Percentiles rank a stretch among this genome's conserved stretches.
phyloP scores from a whole-genome alignment of 257 asterid genomes.

The Scutellaria galericulata region DNA sequence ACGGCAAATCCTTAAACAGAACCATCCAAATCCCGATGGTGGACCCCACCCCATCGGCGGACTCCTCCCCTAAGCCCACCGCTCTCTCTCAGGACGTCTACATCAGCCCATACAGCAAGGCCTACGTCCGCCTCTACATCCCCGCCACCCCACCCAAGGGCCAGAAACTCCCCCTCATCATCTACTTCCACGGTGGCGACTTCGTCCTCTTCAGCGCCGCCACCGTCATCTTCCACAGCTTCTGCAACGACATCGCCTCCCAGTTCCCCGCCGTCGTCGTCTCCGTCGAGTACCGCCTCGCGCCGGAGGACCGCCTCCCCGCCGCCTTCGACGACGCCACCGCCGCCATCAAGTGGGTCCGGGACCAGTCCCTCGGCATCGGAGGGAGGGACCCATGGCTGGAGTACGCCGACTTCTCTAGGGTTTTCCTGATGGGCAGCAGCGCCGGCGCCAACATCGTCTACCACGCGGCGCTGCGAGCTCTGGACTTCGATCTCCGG shows the following conservation, averaged over 20 bases:
- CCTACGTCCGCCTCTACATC: slow-evolving; percentile 35
- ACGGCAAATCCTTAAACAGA: slow-evolving; percentile 34
- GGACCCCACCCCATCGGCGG: slow-evolving; percentile 22
- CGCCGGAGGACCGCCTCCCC: slow-evolving; percentile 50
- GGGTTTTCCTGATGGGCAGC: slow-evolving; percentile 36
- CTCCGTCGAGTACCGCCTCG: slow-evolving; percentile 46
- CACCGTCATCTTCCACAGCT: slow-evolving; percentile 45
- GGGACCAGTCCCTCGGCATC: slow-evolving; percentile 31
- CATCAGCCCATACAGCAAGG: slow-evolving; percentile 20
- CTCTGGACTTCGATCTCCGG: slow-evolving; percentile 28
- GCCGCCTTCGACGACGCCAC: slow-evolving; percentile 46
- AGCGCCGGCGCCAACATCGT: slow-evolving; percentile 48
- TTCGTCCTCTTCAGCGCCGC: slow-evolving; percentile 42
- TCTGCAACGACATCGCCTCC: slow-evolving; percentile 38
- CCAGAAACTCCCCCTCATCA: slow-evolving; percentile 41
- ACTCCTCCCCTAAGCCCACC: slow-evolving; percentile 18
- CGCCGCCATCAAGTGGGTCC: slow-evolving; percentile 39
- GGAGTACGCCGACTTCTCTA: slow-evolving; percentile 42
- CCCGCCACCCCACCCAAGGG: slow-evolving; percentile 29
- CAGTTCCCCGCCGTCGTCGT: slow-evolving; percentile 37
- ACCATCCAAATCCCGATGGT: slow-evolving; percentile 28
- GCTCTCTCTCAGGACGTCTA: slow-evolving; percentile 32
- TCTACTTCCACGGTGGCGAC: slow-evolving; percentile 50
- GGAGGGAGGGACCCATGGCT: slow-evolving; percentile 45
- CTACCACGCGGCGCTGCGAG: slow-evolving; percentile 38